These are phyloP conservation scores for Rhytidhysteron rufulum DNA, from an alignment of 2,329 filamentous ascomycete species.

Conservation along the genomic window DNA sequence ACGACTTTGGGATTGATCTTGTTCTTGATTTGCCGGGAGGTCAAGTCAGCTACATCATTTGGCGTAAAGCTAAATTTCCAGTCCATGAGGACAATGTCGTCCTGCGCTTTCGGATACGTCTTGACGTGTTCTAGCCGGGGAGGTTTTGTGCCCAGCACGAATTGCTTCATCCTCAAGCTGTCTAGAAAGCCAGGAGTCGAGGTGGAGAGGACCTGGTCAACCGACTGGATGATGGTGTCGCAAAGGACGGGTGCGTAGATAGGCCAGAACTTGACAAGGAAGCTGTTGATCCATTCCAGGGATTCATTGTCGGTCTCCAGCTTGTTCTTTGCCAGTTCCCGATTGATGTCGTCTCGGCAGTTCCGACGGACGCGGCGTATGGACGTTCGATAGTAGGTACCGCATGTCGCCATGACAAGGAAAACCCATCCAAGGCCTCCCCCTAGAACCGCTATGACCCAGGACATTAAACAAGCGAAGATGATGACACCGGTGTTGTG, in stretches of 20 bases:
- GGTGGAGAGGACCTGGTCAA: slow-evolving; percentile 92
- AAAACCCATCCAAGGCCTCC: slow-evolving; percentile 92
- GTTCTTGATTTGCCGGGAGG: slow-evolving; percentile 81
- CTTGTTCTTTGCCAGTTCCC: slow-evolving; percentile 81
- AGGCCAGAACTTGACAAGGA: slow-evolving; percentile 98
- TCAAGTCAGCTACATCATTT: slow-evolving; percentile 90
- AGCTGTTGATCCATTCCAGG: slow-evolving; percentile 98
- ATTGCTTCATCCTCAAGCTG: slow-evolving; percentile 87
- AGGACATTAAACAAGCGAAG: slow-evolving; percentile 86
- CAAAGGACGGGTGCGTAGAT: slow-evolving; percentile 95
- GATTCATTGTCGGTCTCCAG: slow-evolving; percentile 89
- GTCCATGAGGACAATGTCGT: slow-evolving; percentile 96
- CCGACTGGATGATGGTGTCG: slow-evolving; percentile 85
- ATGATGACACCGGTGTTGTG: slow-evolving; percentile 93
- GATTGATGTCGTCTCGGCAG: slow-evolving; percentile 88
- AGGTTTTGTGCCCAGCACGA: slow-evolving; percentile 90
- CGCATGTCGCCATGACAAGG: slow-evolving; percentile 85
- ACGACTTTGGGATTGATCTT: slow-evolving; percentile 97
- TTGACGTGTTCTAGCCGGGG: slow-evolving; percentile 97
- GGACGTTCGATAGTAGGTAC: slow-evolving; percentile 95
- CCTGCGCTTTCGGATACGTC: slow-evolving; percentile 92
- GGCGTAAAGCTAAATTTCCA: slow-evolving; percentile 99
- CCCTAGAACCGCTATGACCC: slow-evolving; percentile 83
- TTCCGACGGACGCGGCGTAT: slow-evolving; percentile 90
- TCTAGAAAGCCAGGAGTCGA: slow-evolving; percentile 90